Conservation (phyloP, 2,329 filamentous ascomycete genomes). For the Sporothrix inflata region DNA sequence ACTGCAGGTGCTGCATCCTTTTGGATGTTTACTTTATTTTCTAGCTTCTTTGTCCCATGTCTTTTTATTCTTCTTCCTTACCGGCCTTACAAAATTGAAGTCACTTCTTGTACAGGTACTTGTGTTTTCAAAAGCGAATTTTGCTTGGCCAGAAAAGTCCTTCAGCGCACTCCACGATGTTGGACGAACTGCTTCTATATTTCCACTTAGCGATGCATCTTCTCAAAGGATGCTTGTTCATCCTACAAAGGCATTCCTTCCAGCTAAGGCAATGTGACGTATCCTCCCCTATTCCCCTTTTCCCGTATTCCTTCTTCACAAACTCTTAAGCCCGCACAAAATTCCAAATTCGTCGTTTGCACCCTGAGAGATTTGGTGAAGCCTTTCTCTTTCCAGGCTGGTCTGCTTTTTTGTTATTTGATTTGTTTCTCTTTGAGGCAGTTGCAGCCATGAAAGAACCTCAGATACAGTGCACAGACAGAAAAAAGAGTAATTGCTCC, state of each 20-base stretch:
- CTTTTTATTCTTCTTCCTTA: neutral
- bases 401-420: neutral
- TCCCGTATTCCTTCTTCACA: neutral
- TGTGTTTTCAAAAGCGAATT: neutral
- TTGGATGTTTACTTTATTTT: neutral
- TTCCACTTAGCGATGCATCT: neutral
- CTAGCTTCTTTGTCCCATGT: neutral
- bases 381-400: neutral
- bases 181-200: neutral
- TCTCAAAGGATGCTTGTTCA: neutral
- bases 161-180: neutral
- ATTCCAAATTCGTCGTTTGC: neutral
- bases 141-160: neutral
- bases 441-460: no score
- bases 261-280: constrained; percentile 13
- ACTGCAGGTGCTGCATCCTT: neutral
- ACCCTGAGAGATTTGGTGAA: neutral
- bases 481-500: neutral
- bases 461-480: neutral
- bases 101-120: neutral
- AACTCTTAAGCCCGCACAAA: neutral
- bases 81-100: neutral
- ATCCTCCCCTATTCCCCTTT: neutral
- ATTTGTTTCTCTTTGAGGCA: neutral
- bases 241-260: no score